Base-by-base conservation (phyloP, 129 eudicot genomes). In the Flaveria ramosissima region DNA sequence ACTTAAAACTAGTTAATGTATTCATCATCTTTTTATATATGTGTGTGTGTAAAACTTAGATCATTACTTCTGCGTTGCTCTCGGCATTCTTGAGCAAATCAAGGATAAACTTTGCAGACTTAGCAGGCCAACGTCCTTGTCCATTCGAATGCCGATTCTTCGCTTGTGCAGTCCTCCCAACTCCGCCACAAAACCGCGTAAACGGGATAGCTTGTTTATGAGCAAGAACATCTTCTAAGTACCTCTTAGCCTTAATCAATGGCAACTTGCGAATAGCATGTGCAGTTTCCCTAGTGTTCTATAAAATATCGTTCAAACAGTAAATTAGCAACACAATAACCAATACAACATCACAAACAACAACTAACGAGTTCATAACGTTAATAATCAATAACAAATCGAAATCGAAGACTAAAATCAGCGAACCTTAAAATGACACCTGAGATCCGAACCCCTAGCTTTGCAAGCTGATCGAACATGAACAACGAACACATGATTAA, bases 231-330 rank as follows among this genome's bases (percentile, higher is more conserved):
- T 88, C 92, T 60, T 88, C 92, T 67, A 88, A 81, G 75, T 88
- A 88, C 45, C 88, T 77, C 73, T 85, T 88, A 30, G 92, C 92
- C 84, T 88, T 88, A 11, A 64, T 71, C 80, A 88, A 66, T 32
- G 92, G 77, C 82, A 88, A 27, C 84, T 83, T 88, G 2, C 89
- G 81, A 6, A 88, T 50, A 36, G 92, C 85, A 74, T 85, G 86
- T 17, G 92, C 92, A 27, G 92, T 88, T 64, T 88, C 92, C 72
- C 92, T 85, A 11, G 92, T 88, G 75, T 88, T 88, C 92, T 88
- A 65, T 16, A 21, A 32, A 8, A 5, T 6, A 23, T 11, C 1
- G 52, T 3, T 46, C 3, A 9, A 47, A 13, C 52, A n/a, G 12
- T 47, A 70, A 1, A 1, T 36, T 36, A 36, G 36, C 2, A 13